Evolutionary conservation across 179 eudicot genomes (phyloP).

Genomic region (Spergularia azorica): DNA sequence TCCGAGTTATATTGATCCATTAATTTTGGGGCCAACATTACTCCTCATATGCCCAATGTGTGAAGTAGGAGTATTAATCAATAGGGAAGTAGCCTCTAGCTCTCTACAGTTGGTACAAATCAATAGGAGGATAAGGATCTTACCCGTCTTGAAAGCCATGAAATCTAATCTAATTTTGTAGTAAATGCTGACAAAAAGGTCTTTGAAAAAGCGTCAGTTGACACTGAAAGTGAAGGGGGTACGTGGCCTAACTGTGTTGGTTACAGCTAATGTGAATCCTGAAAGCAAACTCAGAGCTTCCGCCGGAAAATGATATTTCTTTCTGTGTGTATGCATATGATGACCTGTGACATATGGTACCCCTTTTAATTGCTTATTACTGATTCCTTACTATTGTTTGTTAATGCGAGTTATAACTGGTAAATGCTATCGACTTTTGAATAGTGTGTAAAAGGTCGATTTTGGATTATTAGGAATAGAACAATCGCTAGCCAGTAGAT

Average conservation of each 20-base stretch:
- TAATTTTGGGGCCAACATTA: too few relatives aligned
- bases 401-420: too few relatives aligned
- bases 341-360: slow-evolving; percentile 22
- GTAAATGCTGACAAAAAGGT: slow-evolving; percentile 19
- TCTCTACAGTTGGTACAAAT: slow-evolving; percentile 16
- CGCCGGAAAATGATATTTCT: slow-evolving; percentile 45
- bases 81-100: slow-evolving; percentile 6
- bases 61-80: too few relatives aligned
- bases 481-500: too few relatives aligned
- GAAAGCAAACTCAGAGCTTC: slow-evolving; percentile 32
- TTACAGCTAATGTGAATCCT: slow-evolving; percentile 61
- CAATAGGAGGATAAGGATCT: slow-evolving; percentile 29
- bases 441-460: too few relatives aligned
- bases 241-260: slow-evolving; percentile 41
- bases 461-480: too few relatives aligned
- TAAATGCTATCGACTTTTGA: too few relatives aligned
- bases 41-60: too few relatives aligned
- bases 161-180: not conserved
- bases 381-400: too few relatives aligned
- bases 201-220: slow-evolving; percentile 34
- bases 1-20: too few relatives aligned
- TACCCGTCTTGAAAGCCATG: slow-evolving; percentile 29
- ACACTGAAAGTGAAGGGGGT: slow-evolving; percentile 24
- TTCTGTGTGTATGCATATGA: slow-evolving; percentile 18
- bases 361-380: not conserved